Percentiles rank a stretch among this genome's conserved stretches.
Conservation (phyloP, 169 alveolate species). For the Plasmodium coatneyi region DNA sequence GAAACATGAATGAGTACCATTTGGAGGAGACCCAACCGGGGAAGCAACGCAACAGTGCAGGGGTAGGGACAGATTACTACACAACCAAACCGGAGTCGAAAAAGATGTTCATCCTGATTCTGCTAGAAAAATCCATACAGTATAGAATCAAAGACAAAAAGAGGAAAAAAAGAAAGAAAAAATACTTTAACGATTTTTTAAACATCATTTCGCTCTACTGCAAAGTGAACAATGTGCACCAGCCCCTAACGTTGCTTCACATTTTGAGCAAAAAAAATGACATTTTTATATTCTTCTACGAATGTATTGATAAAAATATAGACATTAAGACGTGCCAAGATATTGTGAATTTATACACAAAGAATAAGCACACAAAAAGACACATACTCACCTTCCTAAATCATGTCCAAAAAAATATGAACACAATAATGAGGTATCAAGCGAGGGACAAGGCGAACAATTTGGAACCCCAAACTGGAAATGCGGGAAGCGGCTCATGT, state of each 20-base stretch:
- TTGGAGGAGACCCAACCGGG: not conserved
- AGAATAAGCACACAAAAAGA: slow-evolving; percentile 48
- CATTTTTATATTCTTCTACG: slow-evolving; percentile 50
- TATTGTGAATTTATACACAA: slow-evolving; percentile 54
- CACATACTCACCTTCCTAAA: slow-evolving; percentile 32
- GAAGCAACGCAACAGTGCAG: not conserved
- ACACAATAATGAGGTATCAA: slow-evolving; percentile 18
- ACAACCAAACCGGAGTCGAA: slow-evolving; percentile 2
- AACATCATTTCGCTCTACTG: slow-evolving; percentile 55
- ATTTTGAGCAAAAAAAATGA: slow-evolving; percentile 61
- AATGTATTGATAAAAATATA: slow-evolving; percentile 66
- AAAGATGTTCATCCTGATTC: slow-evolving; percentile 27
- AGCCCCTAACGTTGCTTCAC: slow-evolving; percentile 46
- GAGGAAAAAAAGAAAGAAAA: slow-evolving; percentile 18
- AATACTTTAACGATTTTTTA: slow-evolving; percentile 44
- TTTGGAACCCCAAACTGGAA: not conserved
- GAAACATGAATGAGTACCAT: not conserved
- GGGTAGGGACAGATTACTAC: slow-evolving; percentile 9
- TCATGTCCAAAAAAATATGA: slow-evolving; percentile 7
- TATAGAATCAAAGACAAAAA: slow-evolving; percentile 51
- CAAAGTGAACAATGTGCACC: slow-evolving; percentile 60
- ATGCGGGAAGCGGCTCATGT: not conserved
- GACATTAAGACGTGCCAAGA: slow-evolving; percentile 64
- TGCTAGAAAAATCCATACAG: slow-evolving; percentile 55
- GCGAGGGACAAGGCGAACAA: not conserved